Evolutionary conservation across 257 asterid species (phyloP).

Genomic region (Scutellaria barbata): DNA sequence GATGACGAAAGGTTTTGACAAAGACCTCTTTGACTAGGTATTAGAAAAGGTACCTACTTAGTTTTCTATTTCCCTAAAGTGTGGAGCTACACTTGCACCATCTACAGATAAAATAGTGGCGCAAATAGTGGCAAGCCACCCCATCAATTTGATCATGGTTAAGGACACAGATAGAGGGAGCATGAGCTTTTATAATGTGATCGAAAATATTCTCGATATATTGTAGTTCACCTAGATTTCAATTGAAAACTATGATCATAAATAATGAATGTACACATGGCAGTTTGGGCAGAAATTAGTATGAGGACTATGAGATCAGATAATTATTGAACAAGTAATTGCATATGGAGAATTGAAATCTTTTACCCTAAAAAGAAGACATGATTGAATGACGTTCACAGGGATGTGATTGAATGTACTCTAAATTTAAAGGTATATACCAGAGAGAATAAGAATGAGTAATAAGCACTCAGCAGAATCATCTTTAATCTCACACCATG

Average conservation of each 20-base stretch:
- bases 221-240: neutral
- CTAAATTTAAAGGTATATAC: conserved; percentile 14
- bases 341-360: conserved; percentile 4
- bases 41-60: neutral
- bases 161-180: neutral
- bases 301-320: conserved; percentile 8
- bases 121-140: neutral
- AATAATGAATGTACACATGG: neutral
- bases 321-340: neutral
- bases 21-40: neutral
- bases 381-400: conserved; percentile 2
- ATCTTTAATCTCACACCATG: conserved; percentile 11
- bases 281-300: neutral
- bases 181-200: conserved; percentile 2
- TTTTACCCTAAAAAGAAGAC: too few relatives aligned
- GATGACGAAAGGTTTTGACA: neutral
- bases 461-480: conserved; percentile 25
- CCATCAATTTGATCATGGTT: conserved; percentile 6
- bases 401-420: neutral
- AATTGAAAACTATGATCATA: neutral
- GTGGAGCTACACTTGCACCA: neutral
- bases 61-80: neutral
- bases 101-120: neutral
- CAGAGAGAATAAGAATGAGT: conserved; percentile 12
- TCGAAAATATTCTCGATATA: neutral